Evolutionary conservation across 345 rosid genomes (phyloP).

Genomic region (Lumnitzera littorea): DNA sequence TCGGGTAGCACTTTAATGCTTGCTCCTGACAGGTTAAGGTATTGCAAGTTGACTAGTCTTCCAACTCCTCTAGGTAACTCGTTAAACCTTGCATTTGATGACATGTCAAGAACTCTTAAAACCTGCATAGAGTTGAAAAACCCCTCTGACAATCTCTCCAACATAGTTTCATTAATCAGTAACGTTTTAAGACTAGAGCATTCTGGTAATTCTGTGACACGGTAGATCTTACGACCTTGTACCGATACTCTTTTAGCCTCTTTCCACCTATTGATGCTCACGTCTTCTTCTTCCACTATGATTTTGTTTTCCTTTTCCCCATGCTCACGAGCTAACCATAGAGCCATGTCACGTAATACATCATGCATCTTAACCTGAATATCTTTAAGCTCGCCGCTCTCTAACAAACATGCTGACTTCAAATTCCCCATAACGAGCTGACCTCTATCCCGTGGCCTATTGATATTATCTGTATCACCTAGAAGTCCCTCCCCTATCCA

Average conservation of each 20-base stretch:
- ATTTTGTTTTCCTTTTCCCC: constrained; percentile 9
- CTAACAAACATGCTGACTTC: constrained; percentile 16
- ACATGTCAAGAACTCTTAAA: constrained; percentile 27
- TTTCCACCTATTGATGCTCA: constrained; percentile 4
- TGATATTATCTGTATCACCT: background rate
- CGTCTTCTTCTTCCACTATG: constrained; percentile 9
- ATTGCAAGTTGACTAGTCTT: constrained; percentile 7
- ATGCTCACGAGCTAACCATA: constrained; percentile 23
- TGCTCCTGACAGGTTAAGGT: constrained; percentile 20
- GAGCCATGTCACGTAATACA: constrained; percentile 33
- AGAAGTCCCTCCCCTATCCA: constrained; percentile 26
- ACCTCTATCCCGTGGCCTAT: constrained; percentile 10
- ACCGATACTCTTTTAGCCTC: constrained; percentile 18
- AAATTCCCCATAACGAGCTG: constrained; percentile 22
- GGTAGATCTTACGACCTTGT: background rate
- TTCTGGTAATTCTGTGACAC: too few relatives aligned
- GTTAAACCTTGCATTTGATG: background rate
- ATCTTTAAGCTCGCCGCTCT: background rate
- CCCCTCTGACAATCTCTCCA: constrained; percentile 3
- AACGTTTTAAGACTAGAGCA: constrained; percentile 25
- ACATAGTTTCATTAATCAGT: constrained; percentile 2
- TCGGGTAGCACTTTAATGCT: constrained; percentile 15
- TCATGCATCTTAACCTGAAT: constrained; percentile 30
- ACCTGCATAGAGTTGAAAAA: constrained; percentile 19
- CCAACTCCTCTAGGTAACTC: constrained; percentile 19